Conservation (phyloP, 495 filamentous ascomycete genomes). For the Lophium mytilinum region DNA sequence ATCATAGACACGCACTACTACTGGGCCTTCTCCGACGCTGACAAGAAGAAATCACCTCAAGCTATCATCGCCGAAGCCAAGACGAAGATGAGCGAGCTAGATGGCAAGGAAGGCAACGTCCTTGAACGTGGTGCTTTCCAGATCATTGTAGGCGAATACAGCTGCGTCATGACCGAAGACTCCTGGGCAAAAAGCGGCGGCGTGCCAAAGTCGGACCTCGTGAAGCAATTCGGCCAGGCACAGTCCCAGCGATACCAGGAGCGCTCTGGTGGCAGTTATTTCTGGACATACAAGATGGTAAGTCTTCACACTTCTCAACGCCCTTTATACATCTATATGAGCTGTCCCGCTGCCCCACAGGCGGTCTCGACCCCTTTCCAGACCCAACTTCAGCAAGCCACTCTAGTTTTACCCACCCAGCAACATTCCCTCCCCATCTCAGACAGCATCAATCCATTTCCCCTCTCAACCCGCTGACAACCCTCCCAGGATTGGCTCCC, state of each 20-base stretch:
- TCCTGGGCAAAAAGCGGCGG: slow-evolving; percentile 36
- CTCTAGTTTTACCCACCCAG: background rate
- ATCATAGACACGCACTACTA: slow-evolving; percentile 51
- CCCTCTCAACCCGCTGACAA: background rate
- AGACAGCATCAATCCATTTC: too few relatives aligned
- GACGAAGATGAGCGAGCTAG: slow-evolving; percentile 33
- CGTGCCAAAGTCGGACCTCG: slow-evolving; percentile 28
- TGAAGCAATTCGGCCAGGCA: slow-evolving; percentile 39
- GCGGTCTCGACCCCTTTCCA: background rate
- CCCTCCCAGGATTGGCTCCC: slow-evolving; percentile 39
- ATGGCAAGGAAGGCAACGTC: slow-evolving; percentile 38
- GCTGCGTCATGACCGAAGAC: slow-evolving; percentile 40
- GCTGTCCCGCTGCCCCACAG: background rate
- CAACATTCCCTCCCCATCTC: background rate
- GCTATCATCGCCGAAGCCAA: slow-evolving; percentile 39
- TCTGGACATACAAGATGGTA: slow-evolving; percentile 49
- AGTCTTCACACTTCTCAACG: background rate
- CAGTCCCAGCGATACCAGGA: slow-evolving; percentile 39
- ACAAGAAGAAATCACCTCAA: slow-evolving; percentile 39
- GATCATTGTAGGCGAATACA: slow-evolving; percentile 48
- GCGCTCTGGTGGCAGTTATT: slow-evolving; percentile 41
- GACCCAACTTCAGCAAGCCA: background rate
- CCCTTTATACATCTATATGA: background rate
- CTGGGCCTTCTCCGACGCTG: slow-evolving; percentile 42
- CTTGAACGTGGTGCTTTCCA: slow-evolving; percentile 39